These are phyloP conservation scores for Backusella westeae DNA, from an alignment of 192 early-diverging fungal genomes.

Conservation along the genomic window DNA sequence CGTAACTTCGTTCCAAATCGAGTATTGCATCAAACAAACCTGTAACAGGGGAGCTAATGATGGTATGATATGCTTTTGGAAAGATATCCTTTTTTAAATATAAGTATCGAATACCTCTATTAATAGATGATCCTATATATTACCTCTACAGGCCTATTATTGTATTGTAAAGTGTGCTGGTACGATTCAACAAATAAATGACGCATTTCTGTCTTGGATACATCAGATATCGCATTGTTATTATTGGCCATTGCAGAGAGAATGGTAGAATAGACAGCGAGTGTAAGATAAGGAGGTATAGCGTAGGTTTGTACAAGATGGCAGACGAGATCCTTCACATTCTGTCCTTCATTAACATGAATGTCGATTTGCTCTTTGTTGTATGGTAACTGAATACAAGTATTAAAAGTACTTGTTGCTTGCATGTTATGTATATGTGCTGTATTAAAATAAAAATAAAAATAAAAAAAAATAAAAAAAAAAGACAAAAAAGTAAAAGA, in stretches of 20 bases:
- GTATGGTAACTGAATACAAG: background rate
- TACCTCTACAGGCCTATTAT: constrained; percentile 49
- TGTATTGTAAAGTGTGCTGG: constrained; percentile 43
- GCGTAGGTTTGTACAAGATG: constrained; percentile 39
- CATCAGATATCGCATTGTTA: background rate
- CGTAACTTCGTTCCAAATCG: constrained; percentile 51
- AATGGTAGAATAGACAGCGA: constrained; percentile 42
- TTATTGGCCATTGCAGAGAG: constrained; percentile 29
- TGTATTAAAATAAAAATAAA: background rate
- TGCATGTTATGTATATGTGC: background rate
- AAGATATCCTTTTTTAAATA: constrained; percentile 48
- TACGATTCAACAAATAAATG: constrained; percentile 38
- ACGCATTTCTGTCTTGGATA: constrained; percentile 18
- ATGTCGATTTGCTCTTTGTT: background rate
- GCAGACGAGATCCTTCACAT: constrained; percentile 41
- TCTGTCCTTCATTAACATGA: constrained; percentile 30
- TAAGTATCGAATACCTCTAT: background rate
- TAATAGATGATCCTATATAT: background rate
- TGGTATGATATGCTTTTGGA: constrained; percentile 53
- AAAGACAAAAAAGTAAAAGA: background rate
- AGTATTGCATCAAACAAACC: constrained; percentile 55
- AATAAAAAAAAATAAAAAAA: background rate
- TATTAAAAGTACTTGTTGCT: background rate
- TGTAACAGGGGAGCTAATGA: constrained; percentile 53
- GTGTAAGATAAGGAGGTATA: constrained; percentile 46